Base-by-base conservation (phyloP, 805 yeast species). In the Metschnikowia chrysomelidarum region DNA sequence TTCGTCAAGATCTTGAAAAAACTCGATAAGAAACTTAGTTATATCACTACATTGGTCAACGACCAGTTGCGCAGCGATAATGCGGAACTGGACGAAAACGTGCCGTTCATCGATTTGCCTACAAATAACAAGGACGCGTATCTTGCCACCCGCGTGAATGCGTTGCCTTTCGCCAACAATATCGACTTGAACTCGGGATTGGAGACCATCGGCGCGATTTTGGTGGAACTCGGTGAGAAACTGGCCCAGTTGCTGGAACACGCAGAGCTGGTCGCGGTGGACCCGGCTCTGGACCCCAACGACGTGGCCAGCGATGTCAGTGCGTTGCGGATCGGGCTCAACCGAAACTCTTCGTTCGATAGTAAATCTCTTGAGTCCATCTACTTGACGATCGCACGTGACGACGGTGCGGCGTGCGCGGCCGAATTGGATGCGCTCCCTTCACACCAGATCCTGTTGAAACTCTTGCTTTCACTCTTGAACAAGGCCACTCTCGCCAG, bases 1-100 rank as follows among this genome's bases (percentile, higher is more conserved):
- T 85, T 88, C 49, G 75, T 80, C 35, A 89, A 89, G 64, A 91
- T 91, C 45, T 67, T 91, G 53, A 89, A 89, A 64, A 89, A 89
- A 53, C 69, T 89, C 49, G 97, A 91, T 59, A 91, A 91, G 65
- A 87, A 87, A 57, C 53, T 67, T 49, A 40, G 43, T 6, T 53
- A 45, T 28, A 47, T 62, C 30, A 44, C 50, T 13, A 44, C 44
- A 10, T 40, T 53, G 32, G 52, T 56, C 37, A 47, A 54, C 28
- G 53, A 46, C 28, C 49, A 48, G 27, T 36, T 53, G 28, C 36
- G 37, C 17, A 27, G 28, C 12, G 44, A 42, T 12, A 27, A 26
- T 19, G 30, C 33, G n/a, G 30, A 20, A 2, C 31, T 27, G 17
- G 34, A 33, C 7, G 30, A 17, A 14, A 33, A 34, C 11, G 20